phyloP scores from a whole-genome alignment of 768 basidiomycete species.

The Pluteus cervinus region DNA sequence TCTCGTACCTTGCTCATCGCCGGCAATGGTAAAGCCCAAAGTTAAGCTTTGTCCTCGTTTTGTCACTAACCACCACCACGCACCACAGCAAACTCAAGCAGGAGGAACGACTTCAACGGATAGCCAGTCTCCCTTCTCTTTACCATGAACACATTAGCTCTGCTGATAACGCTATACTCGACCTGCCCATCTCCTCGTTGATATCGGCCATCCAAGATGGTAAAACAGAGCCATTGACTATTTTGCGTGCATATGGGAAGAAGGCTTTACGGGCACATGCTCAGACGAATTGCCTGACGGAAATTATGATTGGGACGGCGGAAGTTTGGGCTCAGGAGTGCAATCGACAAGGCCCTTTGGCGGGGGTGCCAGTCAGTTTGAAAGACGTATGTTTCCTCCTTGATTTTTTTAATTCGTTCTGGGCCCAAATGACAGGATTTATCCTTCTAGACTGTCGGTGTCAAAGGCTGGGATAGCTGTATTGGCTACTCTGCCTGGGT shows the following conservation, averaged over 20 bases:
- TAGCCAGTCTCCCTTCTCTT: constrained; percentile 19
- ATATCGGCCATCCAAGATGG: constrained; percentile 24
- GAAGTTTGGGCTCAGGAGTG: constrained; percentile 27
- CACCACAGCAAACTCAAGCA: constrained; percentile 25
- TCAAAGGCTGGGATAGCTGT: constrained; percentile 51
- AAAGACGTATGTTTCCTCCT: constrained; percentile 38
- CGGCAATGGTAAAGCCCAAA: constrained; percentile 27
- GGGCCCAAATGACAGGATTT: constrained; percentile 4
- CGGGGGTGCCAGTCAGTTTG: constrained; percentile 55
- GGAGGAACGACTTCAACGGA: constrained; percentile 25
- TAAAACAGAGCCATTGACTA: constrained; percentile 21
- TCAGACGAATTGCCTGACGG: constrained; percentile 57
- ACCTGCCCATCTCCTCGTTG: constrained; percentile 21
- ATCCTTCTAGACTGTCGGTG: constrained; percentile 35
- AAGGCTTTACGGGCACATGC: constrained; percentile 41
- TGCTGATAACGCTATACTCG: constrained; percentile 23
- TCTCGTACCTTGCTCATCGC: constrained; percentile 30
- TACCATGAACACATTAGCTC: constrained; percentile 24
- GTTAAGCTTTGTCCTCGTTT: not conserved
- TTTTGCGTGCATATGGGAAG: constrained; percentile 41
- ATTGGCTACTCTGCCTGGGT: constrained; percentile 53
- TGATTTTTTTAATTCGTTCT: constrained; percentile 4
- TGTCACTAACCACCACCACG: not conserved
- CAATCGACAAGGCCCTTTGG: constrained; percentile 35
- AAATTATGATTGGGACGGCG: constrained; percentile 44